Percentiles rank a stretch among this genome's conserved stretches.
Evolutionary conservation across 2,329 filamentous ascomycete genomes (phyloP).

Genomic region (Trichophyton mentagrophytes): DNA sequence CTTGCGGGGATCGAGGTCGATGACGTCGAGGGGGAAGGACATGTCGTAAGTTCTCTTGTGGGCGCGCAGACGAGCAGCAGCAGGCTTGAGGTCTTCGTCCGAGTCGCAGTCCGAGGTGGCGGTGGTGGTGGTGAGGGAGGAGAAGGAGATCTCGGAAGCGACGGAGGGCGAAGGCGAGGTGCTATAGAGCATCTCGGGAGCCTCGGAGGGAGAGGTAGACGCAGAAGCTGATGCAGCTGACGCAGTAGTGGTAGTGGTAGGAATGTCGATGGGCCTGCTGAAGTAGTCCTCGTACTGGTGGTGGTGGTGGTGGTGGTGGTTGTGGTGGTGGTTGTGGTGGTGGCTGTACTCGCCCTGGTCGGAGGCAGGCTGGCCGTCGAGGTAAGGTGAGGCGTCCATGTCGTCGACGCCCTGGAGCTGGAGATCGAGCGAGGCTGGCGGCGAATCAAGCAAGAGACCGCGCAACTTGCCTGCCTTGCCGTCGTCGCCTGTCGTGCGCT

Average conservation of each 20-base stretch:
- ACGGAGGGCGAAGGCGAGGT: slow-evolving; percentile 33
- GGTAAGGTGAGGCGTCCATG: slow-evolving; percentile 5
- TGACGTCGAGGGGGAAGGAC: slow-evolving; percentile 13
- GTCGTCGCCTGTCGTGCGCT: slow-evolving; percentile 35
- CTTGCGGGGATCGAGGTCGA: not conserved
- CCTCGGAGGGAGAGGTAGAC: slow-evolving; percentile 17
- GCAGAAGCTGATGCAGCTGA: not conserved
- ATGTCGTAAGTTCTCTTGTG: slow-evolving; percentile 20
- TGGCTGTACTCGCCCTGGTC: not conserved
- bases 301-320: too few species aligned
- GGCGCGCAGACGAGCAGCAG: not conserved
- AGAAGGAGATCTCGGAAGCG: slow-evolving; percentile 26
- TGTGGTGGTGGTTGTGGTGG: too few species aligned
- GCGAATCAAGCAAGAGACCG: slow-evolving; percentile 31
- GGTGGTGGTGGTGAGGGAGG: slow-evolving; percentile 32
- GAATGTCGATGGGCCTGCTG: not conserved
- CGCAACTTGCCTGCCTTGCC: not conserved
- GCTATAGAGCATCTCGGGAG: slow-evolving; percentile 22
- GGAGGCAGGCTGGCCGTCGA: not conserved
- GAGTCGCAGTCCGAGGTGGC: slow-evolving; percentile 21
- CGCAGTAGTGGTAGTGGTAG: not conserved
- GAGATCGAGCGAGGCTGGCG: slow-evolving; percentile 8
- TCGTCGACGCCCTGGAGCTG: not conserved
- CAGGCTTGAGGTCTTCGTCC: slow-evolving; percentile 6
- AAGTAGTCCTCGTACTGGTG: slow-evolving; percentile 3